Evolutionary conservation across 352 stramenopile species (phyloP).

Genomic region (Elongisporangium anandrum): DNA sequence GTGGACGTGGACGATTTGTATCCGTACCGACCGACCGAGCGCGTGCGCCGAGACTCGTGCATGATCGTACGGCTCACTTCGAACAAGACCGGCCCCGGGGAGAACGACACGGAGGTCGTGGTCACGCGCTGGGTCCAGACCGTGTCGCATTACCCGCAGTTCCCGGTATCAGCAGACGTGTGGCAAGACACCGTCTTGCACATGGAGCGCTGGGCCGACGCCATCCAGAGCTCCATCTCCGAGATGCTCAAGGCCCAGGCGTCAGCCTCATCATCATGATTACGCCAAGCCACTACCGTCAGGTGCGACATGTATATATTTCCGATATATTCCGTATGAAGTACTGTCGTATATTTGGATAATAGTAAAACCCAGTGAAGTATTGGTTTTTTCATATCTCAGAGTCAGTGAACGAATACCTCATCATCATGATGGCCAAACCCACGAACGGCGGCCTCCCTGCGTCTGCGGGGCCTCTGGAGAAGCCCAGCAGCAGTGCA

Average conservation of each 20-base stretch:
- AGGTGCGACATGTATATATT: neutral
- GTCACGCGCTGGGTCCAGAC: slow-evolving; percentile 28
- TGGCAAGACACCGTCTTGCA: slow-evolving; percentile 30
- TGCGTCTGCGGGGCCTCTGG: too few relatives aligned
- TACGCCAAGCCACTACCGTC: neutral
- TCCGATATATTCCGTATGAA: neutral
- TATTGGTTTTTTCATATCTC: slow-evolving; percentile 1
- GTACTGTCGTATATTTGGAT: neutral
- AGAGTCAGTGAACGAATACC: too few relatives aligned
- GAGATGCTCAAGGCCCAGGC: neutral
- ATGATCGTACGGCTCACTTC: slow-evolving; percentile 14
- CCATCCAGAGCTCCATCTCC: slow-evolving; percentile 12
- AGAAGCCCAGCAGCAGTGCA: neutral
- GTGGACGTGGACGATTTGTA: slow-evolving; percentile 28
- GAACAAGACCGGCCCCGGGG: neutral
- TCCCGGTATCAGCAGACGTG: slow-evolving; percentile 11
- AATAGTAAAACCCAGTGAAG: neutral
- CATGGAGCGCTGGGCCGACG: slow-evolving; percentile 31
- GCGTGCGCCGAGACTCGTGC: slow-evolving; percentile 23
- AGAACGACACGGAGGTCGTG: slow-evolving; percentile 24
- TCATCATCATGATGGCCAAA: too few relatives aligned
- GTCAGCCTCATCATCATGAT: slow-evolving; percentile 7
- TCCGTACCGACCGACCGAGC: slow-evolving; percentile 23
- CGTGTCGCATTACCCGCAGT: slow-evolving; percentile 19
- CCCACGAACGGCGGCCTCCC: neutral